A percentile compares a stretch with the other conserved stretches of the same genome.
phyloP scores from a whole-genome alignment of 306 rosid genomes.

The Rosa persica region DNA sequence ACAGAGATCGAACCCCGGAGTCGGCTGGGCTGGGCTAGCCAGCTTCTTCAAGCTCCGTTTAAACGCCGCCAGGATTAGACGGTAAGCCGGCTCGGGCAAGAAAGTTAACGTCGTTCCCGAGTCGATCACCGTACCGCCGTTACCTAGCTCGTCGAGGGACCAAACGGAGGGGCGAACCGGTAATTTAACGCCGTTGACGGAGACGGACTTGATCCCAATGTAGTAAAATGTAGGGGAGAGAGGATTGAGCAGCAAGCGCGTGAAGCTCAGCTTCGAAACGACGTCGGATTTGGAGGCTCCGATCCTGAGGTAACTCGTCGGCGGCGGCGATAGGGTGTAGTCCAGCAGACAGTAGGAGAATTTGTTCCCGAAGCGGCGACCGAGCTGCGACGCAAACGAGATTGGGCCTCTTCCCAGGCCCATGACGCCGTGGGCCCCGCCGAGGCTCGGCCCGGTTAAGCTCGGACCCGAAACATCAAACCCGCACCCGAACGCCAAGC shows the following conservation, averaged over 20 bases:
- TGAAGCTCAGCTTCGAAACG: conserved; percentile 41
- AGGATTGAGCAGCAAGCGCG: conserved; percentile 51
- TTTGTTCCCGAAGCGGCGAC: conserved; percentile 52
- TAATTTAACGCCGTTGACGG: conserved; percentile 42
- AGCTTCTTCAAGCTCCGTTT: conserved; percentile 30
- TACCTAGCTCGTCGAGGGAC: conserved; percentile 45
- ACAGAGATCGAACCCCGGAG: conserved; percentile 62
- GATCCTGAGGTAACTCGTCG: conserved; percentile 61
- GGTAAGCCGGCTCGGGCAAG: conserved; percentile 50
- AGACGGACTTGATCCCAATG: conserved; percentile 39
- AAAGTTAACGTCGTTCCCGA: conserved; percentile 74
- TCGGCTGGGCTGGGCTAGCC: conserved; percentile 14
- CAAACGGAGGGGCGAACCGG: conserved; percentile 52
- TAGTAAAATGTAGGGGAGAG: conserved; percentile 68
- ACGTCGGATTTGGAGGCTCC: conserved; percentile 35
- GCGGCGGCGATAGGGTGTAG: conserved; percentile 71
- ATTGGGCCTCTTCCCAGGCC: conserved; percentile 76
- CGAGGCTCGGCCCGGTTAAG: conserved; percentile 50
- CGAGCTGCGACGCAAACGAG: conserved; percentile 64
- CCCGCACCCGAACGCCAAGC: conserved; percentile 57
- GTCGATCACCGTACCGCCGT: conserved; percentile 78
- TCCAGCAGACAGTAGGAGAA: conserved; percentile 80
- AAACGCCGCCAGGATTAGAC: conserved; percentile 42
- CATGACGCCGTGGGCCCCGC: conserved; percentile 75
- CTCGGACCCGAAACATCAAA: conserved; percentile 62